phyloP scores from a whole-genome alignment of 73 alveolate genomes.

The Strombidium stylifer region DNA sequence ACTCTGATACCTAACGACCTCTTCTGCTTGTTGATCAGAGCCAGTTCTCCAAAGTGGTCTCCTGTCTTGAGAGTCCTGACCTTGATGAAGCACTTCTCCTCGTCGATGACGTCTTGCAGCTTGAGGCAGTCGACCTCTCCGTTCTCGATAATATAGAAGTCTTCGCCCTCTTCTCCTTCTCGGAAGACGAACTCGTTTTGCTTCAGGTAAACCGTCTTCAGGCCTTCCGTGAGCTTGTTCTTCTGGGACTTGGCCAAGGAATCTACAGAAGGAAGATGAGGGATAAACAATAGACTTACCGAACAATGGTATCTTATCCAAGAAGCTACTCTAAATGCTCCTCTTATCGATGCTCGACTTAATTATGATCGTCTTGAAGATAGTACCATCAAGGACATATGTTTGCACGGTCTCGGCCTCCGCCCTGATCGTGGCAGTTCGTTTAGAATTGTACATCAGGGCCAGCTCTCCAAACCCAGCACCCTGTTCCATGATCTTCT shows the following conservation, averaged over 20 bases:
- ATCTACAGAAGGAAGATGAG: too few relatives aligned
- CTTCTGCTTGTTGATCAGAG: conserved; percentile 52
- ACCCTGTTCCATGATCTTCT: conserved; percentile 57
- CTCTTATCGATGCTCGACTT: conserved; percentile 73
- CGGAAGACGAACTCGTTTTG: conserved; percentile 55
- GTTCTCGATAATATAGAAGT: conserved; percentile 73
- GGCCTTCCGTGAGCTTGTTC: conserved; percentile 56
- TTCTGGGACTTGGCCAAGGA: conserved; percentile 46
- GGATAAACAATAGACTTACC: too few relatives aligned
- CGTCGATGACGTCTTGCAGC: conserved; percentile 28
- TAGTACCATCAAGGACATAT: conserved; percentile 91
- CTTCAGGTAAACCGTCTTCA: conserved; percentile 39
- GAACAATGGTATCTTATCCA: conserved; percentile 68
- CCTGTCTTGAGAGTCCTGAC: conserved; percentile 57
- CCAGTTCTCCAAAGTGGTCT: conserved; percentile 79
- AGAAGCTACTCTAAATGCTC: conserved; percentile 59
- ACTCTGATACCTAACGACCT: conserved; percentile 68
- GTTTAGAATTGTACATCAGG: conserved; percentile 82
- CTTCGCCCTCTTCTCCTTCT: conserved; percentile 78
- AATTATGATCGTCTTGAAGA: conserved; percentile 79
- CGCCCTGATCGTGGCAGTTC: conserved; percentile 93
- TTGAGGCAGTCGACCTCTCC: conserved; percentile 70
- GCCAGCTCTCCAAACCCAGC: conserved; percentile 96
- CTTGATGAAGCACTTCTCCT: conserved; percentile 3
- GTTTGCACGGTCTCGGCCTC: conserved; percentile 64